Evolutionary conservation across 1,284 basidiomycete genomes (phyloP).

Genomic region (Leccinum subatratum): DNA sequence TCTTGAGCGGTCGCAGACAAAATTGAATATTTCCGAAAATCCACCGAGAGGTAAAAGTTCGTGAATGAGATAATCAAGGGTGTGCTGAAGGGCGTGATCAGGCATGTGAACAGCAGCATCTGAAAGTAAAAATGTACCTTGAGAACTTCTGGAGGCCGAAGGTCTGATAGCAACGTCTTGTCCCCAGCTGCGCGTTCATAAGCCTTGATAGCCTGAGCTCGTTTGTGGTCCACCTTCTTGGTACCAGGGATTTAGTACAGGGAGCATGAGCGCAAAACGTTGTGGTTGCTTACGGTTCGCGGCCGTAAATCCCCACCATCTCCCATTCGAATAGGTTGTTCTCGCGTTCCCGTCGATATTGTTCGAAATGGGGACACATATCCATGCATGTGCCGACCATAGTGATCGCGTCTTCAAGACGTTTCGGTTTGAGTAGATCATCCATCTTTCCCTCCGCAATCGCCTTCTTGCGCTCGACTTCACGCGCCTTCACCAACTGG

Average conservation of each 20-base stretch:
- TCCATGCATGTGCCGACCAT: constrained; percentile 87
- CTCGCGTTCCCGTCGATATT: constrained; percentile 85
- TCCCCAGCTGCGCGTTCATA: constrained; percentile 95
- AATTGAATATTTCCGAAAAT: constrained; percentile 72
- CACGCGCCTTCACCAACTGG: constrained; percentile 69
- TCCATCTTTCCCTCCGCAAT: constrained; percentile 85
- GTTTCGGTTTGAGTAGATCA: constrained; percentile 72
- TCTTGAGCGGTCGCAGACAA: constrained; percentile 90
- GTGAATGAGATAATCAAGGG: constrained; percentile 90
- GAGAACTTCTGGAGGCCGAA: constrained; percentile 83
- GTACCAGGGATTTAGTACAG: constrained; percentile 66
- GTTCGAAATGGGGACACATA: constrained; percentile 94
- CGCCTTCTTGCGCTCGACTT: constrained; percentile 70
- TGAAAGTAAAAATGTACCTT: constrained; percentile 46
- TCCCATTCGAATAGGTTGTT: constrained; percentile 88
- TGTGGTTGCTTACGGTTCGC: constrained; percentile 3
- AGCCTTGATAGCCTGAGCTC: constrained; percentile 91
- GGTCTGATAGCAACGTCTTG: constrained; percentile 86
- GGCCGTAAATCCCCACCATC: constrained; percentile 48
- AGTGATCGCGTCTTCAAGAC: constrained; percentile 82
- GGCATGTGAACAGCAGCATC: not conserved
- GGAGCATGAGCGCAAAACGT: constrained; percentile 36
- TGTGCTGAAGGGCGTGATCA: constrained; percentile 46
- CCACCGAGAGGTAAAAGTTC: constrained; percentile 67
- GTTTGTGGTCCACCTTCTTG: constrained; percentile 76